phyloP scores from a whole-genome alignment of 768 basidiomycete species.

The Sistotremastrum niveocremeum region DNA sequence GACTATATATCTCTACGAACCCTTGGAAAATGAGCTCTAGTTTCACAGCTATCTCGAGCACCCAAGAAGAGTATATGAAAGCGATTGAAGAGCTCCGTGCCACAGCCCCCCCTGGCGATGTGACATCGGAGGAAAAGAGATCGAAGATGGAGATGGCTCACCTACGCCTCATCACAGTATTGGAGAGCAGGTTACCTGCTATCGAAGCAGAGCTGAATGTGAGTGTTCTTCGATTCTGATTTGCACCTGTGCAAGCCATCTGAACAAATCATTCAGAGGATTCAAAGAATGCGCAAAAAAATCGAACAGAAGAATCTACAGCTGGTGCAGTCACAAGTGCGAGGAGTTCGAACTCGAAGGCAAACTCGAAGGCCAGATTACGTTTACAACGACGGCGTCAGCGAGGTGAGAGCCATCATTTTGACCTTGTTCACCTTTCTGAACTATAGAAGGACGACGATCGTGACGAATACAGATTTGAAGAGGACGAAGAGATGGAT shows the following conservation, averaged over 20 bases:
- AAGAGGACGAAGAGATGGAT: conserved; percentile 55
- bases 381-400: conserved; percentile 58
- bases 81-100: conserved; percentile 49
- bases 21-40: conserved; percentile 82
- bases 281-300: conserved; percentile 55
- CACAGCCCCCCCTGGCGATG: conserved; percentile 26
- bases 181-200: conserved; percentile 50
- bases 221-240: conserved; percentile 22
- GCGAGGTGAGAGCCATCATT: conserved; percentile 37
- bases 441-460: conserved; percentile 33
- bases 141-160: conserved; percentile 49
- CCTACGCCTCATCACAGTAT: conserved; percentile 39
- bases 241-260: conserved; percentile 1
- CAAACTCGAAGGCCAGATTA: conserved; percentile 67
- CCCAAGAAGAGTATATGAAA: conserved; percentile 58
- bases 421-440: conserved; percentile 17
- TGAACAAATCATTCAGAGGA: conserved; percentile 36
- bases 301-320: conserved; percentile 52
- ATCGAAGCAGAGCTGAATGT: conserved; percentile 64
- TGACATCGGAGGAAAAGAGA: conserved; percentile 26
- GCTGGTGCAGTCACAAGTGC: conserved; percentile 62
- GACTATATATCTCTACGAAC: conserved; percentile 74
- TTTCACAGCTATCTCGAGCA: conserved; percentile 57
- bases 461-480: conserved; percentile 50
- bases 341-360: conserved; percentile 67